Evolutionary conservation across 2,329 filamentous ascomycete genomes (phyloP), one percentile per base, ranked within the genome.

Genomic region (Xylariomycetidae sp.): DNA sequence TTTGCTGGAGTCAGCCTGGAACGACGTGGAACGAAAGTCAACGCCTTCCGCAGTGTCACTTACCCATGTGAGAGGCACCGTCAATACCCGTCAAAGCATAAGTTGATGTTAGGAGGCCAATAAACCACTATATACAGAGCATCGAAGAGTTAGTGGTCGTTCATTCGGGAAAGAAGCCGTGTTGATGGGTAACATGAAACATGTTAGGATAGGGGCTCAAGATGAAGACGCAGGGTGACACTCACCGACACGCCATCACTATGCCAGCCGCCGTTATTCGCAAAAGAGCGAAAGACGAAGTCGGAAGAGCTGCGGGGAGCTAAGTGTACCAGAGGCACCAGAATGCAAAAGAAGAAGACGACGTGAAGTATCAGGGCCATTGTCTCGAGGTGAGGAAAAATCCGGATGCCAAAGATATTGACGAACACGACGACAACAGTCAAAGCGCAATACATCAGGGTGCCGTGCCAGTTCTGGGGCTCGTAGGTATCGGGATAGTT

Each of bases 341-440:
- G 24, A 4, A 37, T 35, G 31, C 35, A 40, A 25, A 39, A 40
- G 16, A 48, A 46, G 25, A 37, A 39, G 25, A 39, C 32, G 31
- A 70, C 48, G 25, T 76, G 71, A 6, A 75, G 44, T 23, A 67
- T 58, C 16, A 77, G 52, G 29, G 73, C 61, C 5, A 68, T 30
- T 1, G 62, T 64, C 47, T 76, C 72, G 25, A 77, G 59, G 29
- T 65, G 60, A 16, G 74, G 65, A 13, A 76, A 56, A 10, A 56
- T 49, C 1, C 54, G 57, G 22, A 55, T 65, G 12, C 70, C 53
- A 6, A 67, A 58, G 0, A 67, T 70, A 48, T 75, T 74, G 57
- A 75, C 59, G 19, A 70, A 48, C 10, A 72, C 60, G 8, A 62
- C 64, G 14, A 70, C 57, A 3, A 60, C 38, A 3, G 68, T 58